These are phyloP conservation scores for Enterocytospora artemiae DNA, from an alignment of 371 early-diverging fungal genomes.

Conservation along the genomic window DNA sequence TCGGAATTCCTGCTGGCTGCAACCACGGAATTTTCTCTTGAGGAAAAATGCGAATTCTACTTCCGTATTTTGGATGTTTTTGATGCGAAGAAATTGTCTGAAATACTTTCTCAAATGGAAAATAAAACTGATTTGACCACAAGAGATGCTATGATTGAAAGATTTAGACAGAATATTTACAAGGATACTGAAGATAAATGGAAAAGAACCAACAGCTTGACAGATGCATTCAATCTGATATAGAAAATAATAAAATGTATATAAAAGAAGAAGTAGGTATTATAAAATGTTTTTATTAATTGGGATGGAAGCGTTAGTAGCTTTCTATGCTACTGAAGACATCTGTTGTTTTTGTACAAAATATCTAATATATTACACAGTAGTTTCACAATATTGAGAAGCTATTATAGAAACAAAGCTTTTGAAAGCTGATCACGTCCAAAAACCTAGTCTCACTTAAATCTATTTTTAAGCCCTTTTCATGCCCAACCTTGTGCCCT, in stretches of 20 bases:
- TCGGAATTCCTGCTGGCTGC: slow-evolving; percentile 51
- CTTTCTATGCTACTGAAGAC: too few species aligned
- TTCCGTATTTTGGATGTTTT: slow-evolving; percentile 23
- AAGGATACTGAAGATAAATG: slow-evolving; percentile 5
- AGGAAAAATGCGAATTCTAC: slow-evolving; percentile 22
- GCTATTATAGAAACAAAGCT: too few species aligned
- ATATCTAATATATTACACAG: too few species aligned
- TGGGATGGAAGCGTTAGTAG: too few species aligned
- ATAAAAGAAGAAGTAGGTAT: too few species aligned
- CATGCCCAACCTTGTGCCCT: too few species aligned
- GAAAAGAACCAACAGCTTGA: slow-evolving; percentile 35
- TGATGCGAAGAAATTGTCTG: slow-evolving; percentile 38
- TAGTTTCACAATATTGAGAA: too few species aligned
- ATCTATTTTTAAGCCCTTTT: too few species aligned
- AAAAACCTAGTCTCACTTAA: too few species aligned
- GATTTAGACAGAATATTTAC: slow-evolving; percentile 7
- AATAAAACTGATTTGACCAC: slow-evolving; percentile 30
- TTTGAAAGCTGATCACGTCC: too few species aligned
- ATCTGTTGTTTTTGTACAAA: too few species aligned
- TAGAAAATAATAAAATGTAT: slow-evolving; percentile 1
- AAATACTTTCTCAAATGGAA: slow-evolving; percentile 41
- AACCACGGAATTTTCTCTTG: slow-evolving; percentile 26
- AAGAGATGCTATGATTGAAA: slow-evolving; percentile 22
- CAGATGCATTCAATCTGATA: slow-evolving; percentile 40
- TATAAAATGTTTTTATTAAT: too few species aligned